Conservation (phyloP, 495 filamentous ascomycete species). For the Talaromyces adpressus region DNA sequence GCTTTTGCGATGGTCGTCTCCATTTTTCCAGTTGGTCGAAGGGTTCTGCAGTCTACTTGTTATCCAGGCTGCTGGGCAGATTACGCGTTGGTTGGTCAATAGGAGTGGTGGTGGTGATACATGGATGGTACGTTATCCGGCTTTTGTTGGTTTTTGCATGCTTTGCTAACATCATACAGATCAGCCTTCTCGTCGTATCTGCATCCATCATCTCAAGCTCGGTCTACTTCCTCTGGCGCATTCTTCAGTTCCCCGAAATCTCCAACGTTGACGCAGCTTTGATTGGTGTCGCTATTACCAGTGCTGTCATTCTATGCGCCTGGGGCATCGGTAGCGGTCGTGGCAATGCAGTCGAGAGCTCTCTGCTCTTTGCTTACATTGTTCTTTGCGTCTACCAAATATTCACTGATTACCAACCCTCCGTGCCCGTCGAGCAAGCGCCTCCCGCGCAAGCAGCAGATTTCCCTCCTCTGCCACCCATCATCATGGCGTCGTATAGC, state of each 20-base stretch:
- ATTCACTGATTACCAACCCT: conserved; percentile 94
- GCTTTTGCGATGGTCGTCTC: conserved; percentile 84
- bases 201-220: conserved; percentile 88
- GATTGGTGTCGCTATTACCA: conserved; percentile 86
- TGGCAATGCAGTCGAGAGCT: conserved; percentile 93
- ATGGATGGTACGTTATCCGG: conserved; percentile 73
- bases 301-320: conserved; percentile 81
- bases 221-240: conserved; percentile 93
- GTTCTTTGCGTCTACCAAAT: conserved; percentile 98
- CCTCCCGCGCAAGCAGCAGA: conserved; percentile 57
- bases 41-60: conserved; percentile 95
- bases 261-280: conserved; percentile 88
- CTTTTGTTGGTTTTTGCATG: neutral
- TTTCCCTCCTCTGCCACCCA: conserved; percentile 88
- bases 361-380: conserved; percentile 91
- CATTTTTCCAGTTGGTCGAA: conserved; percentile 87
- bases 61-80: conserved; percentile 89
- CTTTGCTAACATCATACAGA: conserved; percentile 44
- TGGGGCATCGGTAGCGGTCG: conserved; percentile 93
- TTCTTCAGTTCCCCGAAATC: conserved; percentile 87
- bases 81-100: conserved; percentile 95
- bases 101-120: conserved; percentile 78
- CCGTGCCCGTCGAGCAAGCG: conserved; percentile 49
- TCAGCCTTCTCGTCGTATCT: conserved; percentile 78
- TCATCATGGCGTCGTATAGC: conserved; percentile 98